A percentile compares a stretch with the other conserved stretches of the same genome.
phyloP scores from a whole-genome alignment of 2,329 filamentous ascomycete genomes.

The Zymoseptoria tritici region DNA sequence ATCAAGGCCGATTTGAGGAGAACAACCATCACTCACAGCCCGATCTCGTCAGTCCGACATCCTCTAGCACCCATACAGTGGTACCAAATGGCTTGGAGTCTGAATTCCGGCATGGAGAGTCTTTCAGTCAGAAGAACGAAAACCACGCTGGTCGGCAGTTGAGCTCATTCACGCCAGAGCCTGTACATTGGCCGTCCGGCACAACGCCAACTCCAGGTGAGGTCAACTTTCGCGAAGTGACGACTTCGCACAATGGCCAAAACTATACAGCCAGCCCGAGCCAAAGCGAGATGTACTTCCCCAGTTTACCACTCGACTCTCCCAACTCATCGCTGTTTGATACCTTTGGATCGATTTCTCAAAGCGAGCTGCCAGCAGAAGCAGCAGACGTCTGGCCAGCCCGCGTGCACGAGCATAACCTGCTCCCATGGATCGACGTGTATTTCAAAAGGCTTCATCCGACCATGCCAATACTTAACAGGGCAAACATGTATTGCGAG shows the following conservation, averaged over 20 bases:
- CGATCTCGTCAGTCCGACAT: not conserved
- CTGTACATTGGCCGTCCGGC: not conserved
- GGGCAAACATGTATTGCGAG: conserved; percentile 35
- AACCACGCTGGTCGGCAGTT: not conserved
- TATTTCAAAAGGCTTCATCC: conserved; percentile 40
- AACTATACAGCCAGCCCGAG: not conserved
- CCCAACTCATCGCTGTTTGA: conserved; percentile 29
- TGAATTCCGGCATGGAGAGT: not conserved
- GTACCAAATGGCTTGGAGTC: not conserved
- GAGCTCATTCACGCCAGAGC: not conserved
- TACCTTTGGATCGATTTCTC: conserved; percentile 16
- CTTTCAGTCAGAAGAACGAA: not conserved
- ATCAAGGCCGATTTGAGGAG: conserved; percentile 19
- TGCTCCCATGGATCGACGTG: conserved; percentile 34
- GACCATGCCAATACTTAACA: conserved; percentile 36
- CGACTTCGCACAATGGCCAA: not conserved
- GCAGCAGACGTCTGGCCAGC: conserved; percentile 32
- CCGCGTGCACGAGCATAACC: conserved; percentile 34
- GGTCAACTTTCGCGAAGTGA: not conserved
- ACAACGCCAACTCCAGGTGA: not conserved
- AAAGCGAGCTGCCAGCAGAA: conserved; percentile 28
- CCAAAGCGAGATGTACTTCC: conserved; percentile 16
- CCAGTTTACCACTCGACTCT: conserved; percentile 28
- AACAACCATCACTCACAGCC: not conserved
- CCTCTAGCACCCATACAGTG: not conserved